Conservation (phyloP, 2,329 filamentous ascomycete genomes). For the Pyricularia grisea region DNA sequence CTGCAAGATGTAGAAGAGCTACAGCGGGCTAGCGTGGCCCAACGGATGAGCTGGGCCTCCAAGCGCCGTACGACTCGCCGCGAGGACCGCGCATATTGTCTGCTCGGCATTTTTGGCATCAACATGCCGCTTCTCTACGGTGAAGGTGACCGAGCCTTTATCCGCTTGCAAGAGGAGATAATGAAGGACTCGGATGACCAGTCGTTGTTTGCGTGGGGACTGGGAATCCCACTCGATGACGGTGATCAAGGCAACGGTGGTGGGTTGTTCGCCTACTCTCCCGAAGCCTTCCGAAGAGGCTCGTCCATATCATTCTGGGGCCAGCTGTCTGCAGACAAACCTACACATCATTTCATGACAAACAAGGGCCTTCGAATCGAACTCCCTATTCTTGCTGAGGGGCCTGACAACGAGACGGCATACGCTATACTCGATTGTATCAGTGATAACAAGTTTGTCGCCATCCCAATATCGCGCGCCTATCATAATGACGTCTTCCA, state of each 20-base stretch:
- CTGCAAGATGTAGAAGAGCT: slow-evolving; percentile 7
- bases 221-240: neutral
- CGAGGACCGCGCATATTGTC: slow-evolving; percentile 18
- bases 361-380: slow-evolving; percentile 7
- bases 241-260: neutral
- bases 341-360: slow-evolving; percentile 6
- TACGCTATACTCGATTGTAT: slow-evolving; percentile 6
- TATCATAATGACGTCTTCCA: slow-evolving; percentile 7
- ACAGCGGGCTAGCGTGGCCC: slow-evolving; percentile 10
- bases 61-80: slow-evolving; percentile 12
- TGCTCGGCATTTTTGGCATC: slow-evolving; percentile 19
- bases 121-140: slow-evolving; percentile 21
- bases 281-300: slow-evolving; percentile 5
- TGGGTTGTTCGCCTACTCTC: slow-evolving; percentile 9
- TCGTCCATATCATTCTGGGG: slow-evolving; percentile 5
- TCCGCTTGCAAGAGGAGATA: slow-evolving; percentile 18
- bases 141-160: slow-evolving; percentile 15
- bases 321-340: slow-evolving; percentile 2
- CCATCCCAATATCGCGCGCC: slow-evolving; percentile 2
- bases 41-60: slow-evolving; percentile 18
- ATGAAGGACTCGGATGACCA: slow-evolving; percentile 17
- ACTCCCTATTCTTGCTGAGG: slow-evolving; percentile 1
- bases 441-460: slow-evolving; percentile 5
- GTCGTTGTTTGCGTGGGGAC: slow-evolving; percentile 18
- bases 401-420: slow-evolving; percentile 4